Percentiles rank a stretch among this genome's conserved stretches.
Conservation (phyloP, 2,329 filamentous ascomycete genomes). For the Penicillium occitanis region DNA sequence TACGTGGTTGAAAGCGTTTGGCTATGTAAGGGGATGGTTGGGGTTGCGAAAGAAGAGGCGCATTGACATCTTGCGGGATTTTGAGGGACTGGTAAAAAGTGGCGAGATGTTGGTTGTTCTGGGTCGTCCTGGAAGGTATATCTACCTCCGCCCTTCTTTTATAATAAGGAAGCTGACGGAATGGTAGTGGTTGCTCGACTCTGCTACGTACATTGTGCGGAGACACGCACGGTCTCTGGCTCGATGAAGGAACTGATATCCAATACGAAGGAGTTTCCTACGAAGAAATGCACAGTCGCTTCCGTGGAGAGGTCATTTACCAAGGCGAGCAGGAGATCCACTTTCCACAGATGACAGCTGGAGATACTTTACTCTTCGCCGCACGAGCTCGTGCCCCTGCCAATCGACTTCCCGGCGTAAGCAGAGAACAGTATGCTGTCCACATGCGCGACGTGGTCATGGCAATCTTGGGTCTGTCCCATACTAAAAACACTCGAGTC, state of each 20-base stretch:
- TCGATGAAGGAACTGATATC: conserved; percentile 67
- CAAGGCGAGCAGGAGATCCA: conserved; percentile 60
- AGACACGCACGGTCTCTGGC: conserved; percentile 73
- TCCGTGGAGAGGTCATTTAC: conserved; percentile 21
- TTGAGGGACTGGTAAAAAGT: conserved; percentile 62
- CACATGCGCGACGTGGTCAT: conserved; percentile 49
- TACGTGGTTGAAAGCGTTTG: conserved; percentile 36
- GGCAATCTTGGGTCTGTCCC: conserved; percentile 47
- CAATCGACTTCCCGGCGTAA: conserved; percentile 43
- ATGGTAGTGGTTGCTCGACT: conserved; percentile 62
- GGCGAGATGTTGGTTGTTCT: conserved; percentile 61
- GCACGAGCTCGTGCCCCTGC: conserved; percentile 60
- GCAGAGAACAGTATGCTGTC: conserved; percentile 44
- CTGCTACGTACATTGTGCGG: conserved; percentile 79
- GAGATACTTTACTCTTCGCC: conserved; percentile 76
- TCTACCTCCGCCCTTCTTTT: background rate
- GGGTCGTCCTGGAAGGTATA: conserved; percentile 46
- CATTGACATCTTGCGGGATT: conserved; percentile 64
- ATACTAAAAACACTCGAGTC: conserved; percentile 53
- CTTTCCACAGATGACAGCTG: conserved; percentile 75
- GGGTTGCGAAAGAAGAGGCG: conserved; percentile 41
- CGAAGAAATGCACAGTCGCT: conserved; percentile 42
- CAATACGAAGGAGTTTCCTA: conserved; percentile 65
- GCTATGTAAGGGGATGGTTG: conserved; percentile 32
- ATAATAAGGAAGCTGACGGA: background rate